phyloP scores from a whole-genome alignment of 176 grass and related monocot genomes.

The Oropetium thomaeum region DNA sequence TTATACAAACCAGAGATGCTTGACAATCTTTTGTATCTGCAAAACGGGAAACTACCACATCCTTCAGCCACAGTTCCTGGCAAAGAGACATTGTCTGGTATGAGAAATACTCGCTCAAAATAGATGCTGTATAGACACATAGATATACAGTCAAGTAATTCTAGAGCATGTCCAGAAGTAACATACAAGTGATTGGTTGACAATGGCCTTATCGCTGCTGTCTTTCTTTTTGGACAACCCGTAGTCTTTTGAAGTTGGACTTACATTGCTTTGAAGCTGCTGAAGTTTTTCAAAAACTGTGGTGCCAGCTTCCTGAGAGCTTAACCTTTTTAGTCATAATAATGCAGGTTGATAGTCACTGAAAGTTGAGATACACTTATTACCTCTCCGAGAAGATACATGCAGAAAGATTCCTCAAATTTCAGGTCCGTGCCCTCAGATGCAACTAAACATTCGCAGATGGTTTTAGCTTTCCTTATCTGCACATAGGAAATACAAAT shows the following conservation, averaged over 20 bases:
- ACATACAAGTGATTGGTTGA: slow-evolving; percentile 78
- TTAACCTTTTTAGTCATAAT: slow-evolving; percentile 35
- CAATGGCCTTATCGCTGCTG: slow-evolving; percentile 56
- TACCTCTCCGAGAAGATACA: slow-evolving; percentile 93
- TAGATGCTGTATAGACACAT: background rate
- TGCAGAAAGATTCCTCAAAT: slow-evolving; percentile 89
- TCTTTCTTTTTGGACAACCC: slow-evolving; percentile 50
- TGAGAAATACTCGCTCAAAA: slow-evolving; percentile 50
- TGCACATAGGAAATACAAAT: slow-evolving; percentile 30
- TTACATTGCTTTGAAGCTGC: slow-evolving; percentile 69
- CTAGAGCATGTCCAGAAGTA: background rate
- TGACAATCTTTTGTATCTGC: slow-evolving; percentile 77
- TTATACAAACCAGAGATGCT: slow-evolving; percentile 68
- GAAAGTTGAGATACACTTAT: slow-evolving; percentile 28
- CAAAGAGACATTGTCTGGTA: slow-evolving; percentile 42
- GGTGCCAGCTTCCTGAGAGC: slow-evolving; percentile 59
- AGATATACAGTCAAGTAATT: background rate
- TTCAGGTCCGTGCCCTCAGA: slow-evolving; percentile 79
- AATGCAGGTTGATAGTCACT: slow-evolving; percentile 17
- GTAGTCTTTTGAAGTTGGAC: slow-evolving; percentile 55
- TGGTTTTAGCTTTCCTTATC: slow-evolving; percentile 90
- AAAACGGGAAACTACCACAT: slow-evolving; percentile 69
- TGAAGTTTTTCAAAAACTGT: slow-evolving; percentile 77
- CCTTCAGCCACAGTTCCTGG: slow-evolving; percentile 95
- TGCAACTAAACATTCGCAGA: slow-evolving; percentile 77